These are phyloP conservation scores for Tilletia walkeri DNA, from an alignment of 1,284 basidiomycete genomes.

Conservation along the genomic window DNA sequence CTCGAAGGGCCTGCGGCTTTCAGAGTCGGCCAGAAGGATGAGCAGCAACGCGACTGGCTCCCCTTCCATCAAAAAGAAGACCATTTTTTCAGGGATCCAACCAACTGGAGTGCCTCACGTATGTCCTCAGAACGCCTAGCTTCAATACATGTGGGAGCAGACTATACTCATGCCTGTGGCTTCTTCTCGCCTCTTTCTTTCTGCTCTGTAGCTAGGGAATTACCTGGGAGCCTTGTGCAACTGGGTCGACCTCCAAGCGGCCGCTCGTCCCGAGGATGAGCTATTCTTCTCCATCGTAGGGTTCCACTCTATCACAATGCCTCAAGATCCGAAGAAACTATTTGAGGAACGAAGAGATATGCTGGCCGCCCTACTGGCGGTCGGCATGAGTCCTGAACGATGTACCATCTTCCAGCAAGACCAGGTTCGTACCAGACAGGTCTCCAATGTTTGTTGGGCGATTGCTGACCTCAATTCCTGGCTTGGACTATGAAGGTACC, in stretches of 20 bases:
- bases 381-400: slow-evolving; percentile 76
- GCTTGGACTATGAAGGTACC: slow-evolving; percentile 63
- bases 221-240: slow-evolving; percentile 84
- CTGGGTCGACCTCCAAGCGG: slow-evolving; percentile 77
- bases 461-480: neutral
- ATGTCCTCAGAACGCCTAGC: slow-evolving; percentile 20
- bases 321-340: slow-evolving; percentile 72
- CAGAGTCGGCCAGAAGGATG: neutral
- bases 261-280: slow-evolving; percentile 61
- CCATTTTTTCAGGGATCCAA: slow-evolving; percentile 78
- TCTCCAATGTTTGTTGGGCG: neutral
- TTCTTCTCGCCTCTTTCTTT: neutral
- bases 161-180: no score
- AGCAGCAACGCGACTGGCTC: neutral
- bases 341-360: slow-evolving; percentile 70
- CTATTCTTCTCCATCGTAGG: slow-evolving; percentile 80
- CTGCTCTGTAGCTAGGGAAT: slow-evolving; percentile 73
- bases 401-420: slow-evolving; percentile 85
- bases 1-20: neutral
- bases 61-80: slow-evolving; percentile 14
- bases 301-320: slow-evolving; percentile 86
- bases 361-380: slow-evolving; percentile 77
- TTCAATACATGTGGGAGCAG: neutral
- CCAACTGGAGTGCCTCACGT: slow-evolving; percentile 84
- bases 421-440: slow-evolving; percentile 63